Evolutionary conservation across 768 basidiomycete species (phyloP).

Genomic region (Saitozyma podzolica): DNA sequence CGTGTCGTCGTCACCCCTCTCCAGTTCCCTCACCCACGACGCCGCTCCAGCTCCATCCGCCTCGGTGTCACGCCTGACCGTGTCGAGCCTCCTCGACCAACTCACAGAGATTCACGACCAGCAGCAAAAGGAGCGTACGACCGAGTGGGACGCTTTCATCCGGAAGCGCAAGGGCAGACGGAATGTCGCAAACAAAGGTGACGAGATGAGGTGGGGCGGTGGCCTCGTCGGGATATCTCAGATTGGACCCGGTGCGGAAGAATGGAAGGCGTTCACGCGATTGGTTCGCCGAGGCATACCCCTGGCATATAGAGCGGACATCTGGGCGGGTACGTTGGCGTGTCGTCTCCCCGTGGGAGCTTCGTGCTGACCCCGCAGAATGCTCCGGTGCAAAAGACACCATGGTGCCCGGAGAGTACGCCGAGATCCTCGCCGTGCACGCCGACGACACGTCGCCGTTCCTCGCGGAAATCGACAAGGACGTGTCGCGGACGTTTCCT

Average conservation of each 20-base stretch:
- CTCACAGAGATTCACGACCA: conserved; percentile 80
- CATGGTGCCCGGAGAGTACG: conserved; percentile 85
- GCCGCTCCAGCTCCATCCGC: neutral
- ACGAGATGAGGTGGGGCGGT: conserved; percentile 74
- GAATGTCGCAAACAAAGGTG: conserved; percentile 58
- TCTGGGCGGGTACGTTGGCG: conserved; percentile 56
- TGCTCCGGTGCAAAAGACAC: conserved; percentile 91
- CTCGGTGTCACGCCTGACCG: conserved; percentile 53
- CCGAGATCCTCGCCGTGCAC: conserved; percentile 67
- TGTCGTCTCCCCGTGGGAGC: conserved; percentile 47
- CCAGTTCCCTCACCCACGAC: conserved; percentile 7
- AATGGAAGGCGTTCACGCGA: conserved; percentile 73
- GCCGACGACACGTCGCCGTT: conserved; percentile 49
- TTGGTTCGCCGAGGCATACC: conserved; percentile 80
- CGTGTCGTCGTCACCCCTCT: conserved; percentile 8
- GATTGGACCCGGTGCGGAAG: conserved; percentile 74
- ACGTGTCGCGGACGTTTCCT: conserved; percentile 80
- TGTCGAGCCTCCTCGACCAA: conserved; percentile 70
- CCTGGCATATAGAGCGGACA: conserved; percentile 54
- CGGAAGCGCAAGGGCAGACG: conserved; percentile 56
- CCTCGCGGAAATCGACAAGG: conserved; percentile 87
- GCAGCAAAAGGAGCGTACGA: conserved; percentile 62
- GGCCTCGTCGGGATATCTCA: conserved; percentile 89
- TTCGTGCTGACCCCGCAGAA: conserved; percentile 66
- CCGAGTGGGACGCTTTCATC: conserved; percentile 88